Conservation (phyloP, 2,329 filamentous ascomycete genomes). For the Grosmannia penicillata region DNA sequence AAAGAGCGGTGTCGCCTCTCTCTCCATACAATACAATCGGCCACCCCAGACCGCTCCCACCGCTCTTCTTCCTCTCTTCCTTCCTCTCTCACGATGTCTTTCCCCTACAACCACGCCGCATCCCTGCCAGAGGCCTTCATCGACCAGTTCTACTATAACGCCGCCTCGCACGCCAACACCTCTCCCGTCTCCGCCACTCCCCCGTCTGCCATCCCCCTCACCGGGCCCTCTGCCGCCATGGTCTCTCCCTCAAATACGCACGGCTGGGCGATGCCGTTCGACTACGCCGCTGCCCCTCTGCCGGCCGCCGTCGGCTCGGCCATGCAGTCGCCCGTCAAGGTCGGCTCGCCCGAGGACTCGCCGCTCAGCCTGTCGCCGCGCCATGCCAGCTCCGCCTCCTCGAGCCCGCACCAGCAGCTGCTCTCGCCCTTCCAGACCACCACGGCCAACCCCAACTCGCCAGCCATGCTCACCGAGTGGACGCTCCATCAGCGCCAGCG, state of each 20-base stretch:
- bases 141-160: constrained; percentile 38
- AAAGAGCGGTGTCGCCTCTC: constrained; percentile 12
- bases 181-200: constrained; percentile 12
- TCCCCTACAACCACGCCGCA: constrained; percentile 14
- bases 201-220: constrained; percentile 21
- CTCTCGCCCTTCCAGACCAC: constrained; percentile 39
- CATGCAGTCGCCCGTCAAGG: constrained; percentile 23
- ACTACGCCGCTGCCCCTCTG: constrained; percentile 22
- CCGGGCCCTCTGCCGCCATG: constrained; percentile 22
- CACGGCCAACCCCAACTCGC: constrained; percentile 31
- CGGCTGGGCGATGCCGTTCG: constrained; percentile 37
- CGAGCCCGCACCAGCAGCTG: constrained; percentile 39
- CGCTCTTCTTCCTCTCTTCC: neutral
- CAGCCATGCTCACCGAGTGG: constrained; percentile 43
- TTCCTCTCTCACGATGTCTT: constrained; percentile 7
- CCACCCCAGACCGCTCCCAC: neutral
- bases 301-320: constrained; percentile 12
- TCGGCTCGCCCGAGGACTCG: constrained; percentile 35
- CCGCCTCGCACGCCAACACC: constrained; percentile 14
- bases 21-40: constrained; percentile 4
- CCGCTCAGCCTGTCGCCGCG: constrained; percentile 31
- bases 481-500: constrained; percentile 41
- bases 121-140: constrained; percentile 42
- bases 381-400: constrained; percentile 30
- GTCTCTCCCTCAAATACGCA: constrained; percentile 21